These are phyloP conservation scores for Saprolegnia diclina DNA, from an alignment of 352 stramenopile species.

Conservation along the genomic window DNA sequence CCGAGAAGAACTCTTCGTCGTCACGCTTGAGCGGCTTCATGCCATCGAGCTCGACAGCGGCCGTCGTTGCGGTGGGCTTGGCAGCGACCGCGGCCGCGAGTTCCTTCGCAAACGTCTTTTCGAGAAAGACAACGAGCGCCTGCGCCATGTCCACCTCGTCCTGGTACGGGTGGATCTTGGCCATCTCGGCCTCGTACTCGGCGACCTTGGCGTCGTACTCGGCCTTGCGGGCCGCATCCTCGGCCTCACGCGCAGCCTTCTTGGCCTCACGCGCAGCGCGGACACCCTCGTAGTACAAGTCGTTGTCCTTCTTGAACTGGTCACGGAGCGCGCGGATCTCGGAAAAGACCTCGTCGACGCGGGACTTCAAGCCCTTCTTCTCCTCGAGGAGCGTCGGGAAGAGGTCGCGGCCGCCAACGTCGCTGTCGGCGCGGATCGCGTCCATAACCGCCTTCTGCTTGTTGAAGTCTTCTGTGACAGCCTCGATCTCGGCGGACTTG, in stretches of 20 bases:
- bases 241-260: conserved; percentile 73
- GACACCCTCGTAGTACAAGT: conserved; percentile 92
- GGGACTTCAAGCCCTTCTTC: conserved; percentile 86
- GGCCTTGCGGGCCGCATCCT: conserved; percentile 62
- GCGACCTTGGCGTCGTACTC: conserved; percentile 93
- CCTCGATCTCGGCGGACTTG: conserved; percentile 95
- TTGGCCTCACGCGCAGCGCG: conserved; percentile 81
- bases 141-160: conserved; percentile 95
- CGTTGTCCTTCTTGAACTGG: conserved; percentile 89
- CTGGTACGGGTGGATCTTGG: conserved; percentile 95
- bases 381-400: conserved; percentile 80
- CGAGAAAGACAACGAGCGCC: conserved; percentile 89
- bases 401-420: conserved; percentile 83
- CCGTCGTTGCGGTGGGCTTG: conserved; percentile 33
- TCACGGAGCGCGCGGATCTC: conserved; percentile 82
- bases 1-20: conserved; percentile 76
- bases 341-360: conserved; percentile 87
- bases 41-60: conserved; percentile 82
- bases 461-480: conserved; percentile 89
- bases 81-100: conserved; percentile 51
- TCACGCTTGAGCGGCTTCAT: conserved; percentile 88
- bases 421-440: conserved; percentile 83
- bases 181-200: conserved; percentile 94
- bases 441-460: conserved; percentile 85
- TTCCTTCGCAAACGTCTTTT: conserved; percentile 87